A percentile compares a stretch with the other conserved stretches of the same genome.
Evolutionary conservation across 805 yeast species (phyloP).

Genomic region (Hermanozyma aechmeae): DNA sequence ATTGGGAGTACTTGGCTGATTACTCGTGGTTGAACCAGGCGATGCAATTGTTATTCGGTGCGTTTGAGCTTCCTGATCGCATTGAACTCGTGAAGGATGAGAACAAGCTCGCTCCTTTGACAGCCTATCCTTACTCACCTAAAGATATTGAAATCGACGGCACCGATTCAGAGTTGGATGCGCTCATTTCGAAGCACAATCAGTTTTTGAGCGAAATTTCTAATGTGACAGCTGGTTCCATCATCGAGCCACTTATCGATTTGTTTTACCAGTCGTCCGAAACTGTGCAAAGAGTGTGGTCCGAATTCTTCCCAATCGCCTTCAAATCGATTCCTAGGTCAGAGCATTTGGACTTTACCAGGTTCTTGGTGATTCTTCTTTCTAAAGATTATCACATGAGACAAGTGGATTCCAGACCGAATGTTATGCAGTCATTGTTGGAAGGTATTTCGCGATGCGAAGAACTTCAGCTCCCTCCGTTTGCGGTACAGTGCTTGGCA

Average conservation of each 20-base stretch:
- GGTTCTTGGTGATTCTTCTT: slow-evolving; percentile 65
- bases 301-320: slow-evolving; percentile 71
- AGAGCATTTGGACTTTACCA: slow-evolving; percentile 77
- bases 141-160: slow-evolving; percentile 15
- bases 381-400: slow-evolving; percentile 91
- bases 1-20: slow-evolving; percentile 93
- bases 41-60: slow-evolving; percentile 71
- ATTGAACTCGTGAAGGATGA: slow-evolving; percentile 40
- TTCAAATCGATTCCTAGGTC: slow-evolving; percentile 66
- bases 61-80: slow-evolving; percentile 47
- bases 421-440: slow-evolving; percentile 74
- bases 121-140: slow-evolving; percentile 23
- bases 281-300: slow-evolving; percentile 78
- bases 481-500: slow-evolving; percentile 81
- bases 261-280: slow-evolving; percentile 75
- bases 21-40: slow-evolving; percentile 95
- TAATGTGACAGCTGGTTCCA: slow-evolving; percentile 41
- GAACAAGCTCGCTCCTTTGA: slow-evolving; percentile 44
- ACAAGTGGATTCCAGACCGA: slow-evolving; percentile 78
- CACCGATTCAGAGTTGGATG: slow-evolving; percentile 10
- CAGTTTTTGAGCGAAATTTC: slow-evolving; percentile 20
- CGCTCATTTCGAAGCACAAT: slow-evolving; percentile 18
- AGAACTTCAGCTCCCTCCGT: slow-evolving; percentile 82
- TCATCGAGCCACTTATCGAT: slow-evolving; percentile 66
- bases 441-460: slow-evolving; percentile 76